phyloP scores from a whole-genome alignment of 768 basidiomycete genomes.

The Suillus ampliporus region DNA sequence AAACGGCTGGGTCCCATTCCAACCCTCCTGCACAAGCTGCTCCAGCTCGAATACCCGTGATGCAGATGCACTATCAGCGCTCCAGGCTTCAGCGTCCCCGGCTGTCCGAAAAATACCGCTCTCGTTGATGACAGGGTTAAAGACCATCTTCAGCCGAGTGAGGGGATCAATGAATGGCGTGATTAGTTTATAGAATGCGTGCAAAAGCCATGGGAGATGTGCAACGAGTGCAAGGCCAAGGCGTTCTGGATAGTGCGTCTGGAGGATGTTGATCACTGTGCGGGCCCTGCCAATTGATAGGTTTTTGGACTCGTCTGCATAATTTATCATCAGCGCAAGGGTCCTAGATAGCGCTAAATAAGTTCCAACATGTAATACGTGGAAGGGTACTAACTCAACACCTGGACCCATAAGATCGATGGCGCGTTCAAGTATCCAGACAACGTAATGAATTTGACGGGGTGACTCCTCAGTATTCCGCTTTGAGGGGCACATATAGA shows the following conservation, averaged over 20 bases:
- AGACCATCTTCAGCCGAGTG: conserved; percentile 75
- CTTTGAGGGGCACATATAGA: conserved; percentile 70
- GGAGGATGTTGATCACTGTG: conserved; percentile 64
- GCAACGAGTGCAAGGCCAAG: conserved; percentile 76
- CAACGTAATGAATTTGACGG: conserved; percentile 72
- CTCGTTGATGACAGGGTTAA: conserved; percentile 57
- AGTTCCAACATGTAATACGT: not conserved
- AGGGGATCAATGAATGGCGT: conserved; percentile 84
- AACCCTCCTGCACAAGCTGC: conserved; percentile 71
- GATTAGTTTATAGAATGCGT: conserved; percentile 78
- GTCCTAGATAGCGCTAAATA: conserved; percentile 47
- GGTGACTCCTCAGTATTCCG: conserved; percentile 79
- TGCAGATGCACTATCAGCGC: not conserved
- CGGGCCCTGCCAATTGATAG: conserved; percentile 47
- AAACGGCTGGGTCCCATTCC: conserved; percentile 72
- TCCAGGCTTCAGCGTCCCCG: conserved; percentile 22
- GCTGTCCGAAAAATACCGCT: conserved; percentile 33
- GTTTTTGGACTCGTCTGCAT: conserved; percentile 71
- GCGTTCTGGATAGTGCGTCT: conserved; percentile 87
- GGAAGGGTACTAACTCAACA: conserved; percentile 64
- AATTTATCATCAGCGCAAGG: conserved; percentile 76
- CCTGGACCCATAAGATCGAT: conserved; percentile 82
- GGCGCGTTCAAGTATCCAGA: conserved; percentile 80
- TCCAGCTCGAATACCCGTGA: conserved; percentile 62
- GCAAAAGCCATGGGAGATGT: conserved; percentile 82